Percentiles rank a stretch among this genome's conserved stretches.
These are phyloP conservation scores for Erysimum cheiranthoides DNA, from an alignment of 345 rosid species.

Conservation along the genomic window DNA sequence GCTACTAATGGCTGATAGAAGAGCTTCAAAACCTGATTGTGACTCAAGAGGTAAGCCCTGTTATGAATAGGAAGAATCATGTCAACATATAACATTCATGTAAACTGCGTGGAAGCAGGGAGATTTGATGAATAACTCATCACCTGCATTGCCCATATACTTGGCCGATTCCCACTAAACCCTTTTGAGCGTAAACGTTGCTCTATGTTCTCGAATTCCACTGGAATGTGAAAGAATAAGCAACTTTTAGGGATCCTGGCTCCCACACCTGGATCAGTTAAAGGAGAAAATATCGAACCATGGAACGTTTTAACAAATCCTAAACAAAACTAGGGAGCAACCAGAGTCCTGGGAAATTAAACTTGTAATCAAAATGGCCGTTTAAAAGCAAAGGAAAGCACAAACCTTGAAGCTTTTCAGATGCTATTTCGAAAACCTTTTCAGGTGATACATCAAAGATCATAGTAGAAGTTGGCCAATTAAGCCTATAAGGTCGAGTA, in stretches of 20 bases:
- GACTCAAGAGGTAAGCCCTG: constrained; percentile 78
- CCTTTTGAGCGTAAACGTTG: constrained; percentile 62
- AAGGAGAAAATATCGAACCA: not conserved
- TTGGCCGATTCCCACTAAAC: constrained; percentile 73
- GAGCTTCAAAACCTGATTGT: constrained; percentile 66
- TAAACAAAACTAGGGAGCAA: not conserved
- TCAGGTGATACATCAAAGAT: constrained; percentile 82
- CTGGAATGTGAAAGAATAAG: constrained; percentile 73
- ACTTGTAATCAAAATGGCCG: not conserved
- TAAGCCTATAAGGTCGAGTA: constrained; percentile 90
- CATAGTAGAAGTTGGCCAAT: constrained; percentile 85
- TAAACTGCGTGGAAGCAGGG: not conserved
- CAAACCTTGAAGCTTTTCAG: constrained; percentile 72
- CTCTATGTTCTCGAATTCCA: constrained; percentile 56
- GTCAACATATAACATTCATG: constrained; percentile 18
- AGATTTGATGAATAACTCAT: constrained; percentile 13
- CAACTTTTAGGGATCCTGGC: constrained; percentile 80
- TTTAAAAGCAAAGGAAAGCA: constrained; percentile 25
- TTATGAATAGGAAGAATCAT: not conserved
- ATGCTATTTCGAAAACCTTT: constrained; percentile 59
- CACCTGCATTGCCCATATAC: constrained; percentile 93
- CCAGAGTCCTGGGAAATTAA: not conserved
- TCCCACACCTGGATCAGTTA: constrained; percentile 68
- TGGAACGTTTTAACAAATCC: constrained; percentile 6
- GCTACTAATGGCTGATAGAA: constrained; percentile 60